Evolutionary conservation across 2,329 filamentous ascomycete species (phyloP).

Genomic region (Colletotrichum viniferum): DNA sequence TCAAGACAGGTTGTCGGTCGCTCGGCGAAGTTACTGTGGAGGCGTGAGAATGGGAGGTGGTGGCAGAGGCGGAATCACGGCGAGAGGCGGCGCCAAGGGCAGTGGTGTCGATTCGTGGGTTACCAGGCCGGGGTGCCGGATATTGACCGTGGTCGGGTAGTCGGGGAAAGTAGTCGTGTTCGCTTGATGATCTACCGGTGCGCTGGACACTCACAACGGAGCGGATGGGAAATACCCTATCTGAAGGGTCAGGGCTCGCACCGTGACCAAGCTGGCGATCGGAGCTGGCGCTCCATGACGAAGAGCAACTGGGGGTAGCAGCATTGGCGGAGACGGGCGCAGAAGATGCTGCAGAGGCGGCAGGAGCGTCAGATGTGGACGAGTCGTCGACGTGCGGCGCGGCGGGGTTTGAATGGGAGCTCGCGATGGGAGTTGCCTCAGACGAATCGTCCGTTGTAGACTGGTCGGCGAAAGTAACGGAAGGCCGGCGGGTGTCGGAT

Average conservation of each 20-base stretch:
- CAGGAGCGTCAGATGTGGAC: background rate
- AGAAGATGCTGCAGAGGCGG: background rate
- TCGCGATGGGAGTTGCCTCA: slow-evolving; percentile 11
- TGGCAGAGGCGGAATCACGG: slow-evolving; percentile 3
- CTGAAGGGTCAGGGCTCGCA: slow-evolving; percentile 38
- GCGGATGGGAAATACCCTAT: slow-evolving; percentile 81
- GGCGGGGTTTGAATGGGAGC: background rate
- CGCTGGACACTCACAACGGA: slow-evolving; percentile 78
- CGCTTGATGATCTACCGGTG: slow-evolving; percentile 40
- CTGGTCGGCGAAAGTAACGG: background rate
- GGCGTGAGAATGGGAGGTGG: background rate
- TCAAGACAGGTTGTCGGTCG: slow-evolving; percentile 23
- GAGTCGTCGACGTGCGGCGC: background rate
- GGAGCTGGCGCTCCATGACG: slow-evolving; percentile 46
- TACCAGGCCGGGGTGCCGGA: slow-evolving; percentile 31
- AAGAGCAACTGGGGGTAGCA: slow-evolving; percentile 31
- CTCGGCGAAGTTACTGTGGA: slow-evolving; percentile 19
- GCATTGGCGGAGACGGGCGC: slow-evolving; percentile 20
- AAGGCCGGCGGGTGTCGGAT: slow-evolving; percentile 2
- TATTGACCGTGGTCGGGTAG: slow-evolving; percentile 36
- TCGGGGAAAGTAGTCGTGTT: slow-evolving; percentile 42
- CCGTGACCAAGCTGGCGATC: slow-evolving; percentile 42
- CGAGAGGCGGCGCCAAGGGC: slow-evolving; percentile 24
- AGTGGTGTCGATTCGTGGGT: slow-evolving; percentile 32
- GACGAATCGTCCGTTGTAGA: background rate